Base-by-base conservation (phyloP, 1,284 basidiomycete species). In the Baeospora myosura region DNA sequence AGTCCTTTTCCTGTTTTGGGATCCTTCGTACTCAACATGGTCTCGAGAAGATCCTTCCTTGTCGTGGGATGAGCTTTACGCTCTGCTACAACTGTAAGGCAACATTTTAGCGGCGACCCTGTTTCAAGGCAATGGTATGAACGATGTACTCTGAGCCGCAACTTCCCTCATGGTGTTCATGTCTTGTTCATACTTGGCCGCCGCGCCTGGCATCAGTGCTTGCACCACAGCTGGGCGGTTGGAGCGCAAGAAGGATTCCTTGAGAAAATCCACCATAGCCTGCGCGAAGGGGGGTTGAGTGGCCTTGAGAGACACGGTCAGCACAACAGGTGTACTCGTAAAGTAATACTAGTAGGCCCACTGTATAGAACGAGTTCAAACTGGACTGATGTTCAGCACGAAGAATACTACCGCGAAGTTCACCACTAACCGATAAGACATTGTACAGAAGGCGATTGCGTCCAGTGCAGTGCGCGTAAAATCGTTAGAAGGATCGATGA, bases 391-490 rank as follows among this genome's bases (percentile, higher is more conserved):
- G 23, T 37, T 6, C 26, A 8, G 21, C 18, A 18, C 2, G 12
- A 7, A 10, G 10, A 26, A 22, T 17, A 33, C 25, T 14, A 22
- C 4, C 30, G 2, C 18, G 22, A 28, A 17, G 20, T 22, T 35
- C 26, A 38, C 23, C 23, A 41, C 56, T 40, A 50, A 68, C 56
- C 70, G 58, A 46, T 71, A 63, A 3, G 59, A 66, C 67, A 74
- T 72, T 8, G 67, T 56, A 45, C 66, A 68, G 18, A 66, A 56
- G 1, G 66, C 62, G 40, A 72, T 62, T 1, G 71, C 69, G 45
- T 75, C 72, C 30, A 74, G 61, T 0, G 72, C 65, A 12, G 73
- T 59, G 25, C 68, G 60, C 18, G 71, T 74, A 48, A 69, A 73
- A 50, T 74, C 71, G 29, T 68, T 66, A 0, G 65, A 60, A 0